Evolutionary conservation across 2,329 filamentous ascomycete genomes (phyloP), one percentile per base, ranked within the genome.

Genomic region (Monosporascus sp.): DNA sequence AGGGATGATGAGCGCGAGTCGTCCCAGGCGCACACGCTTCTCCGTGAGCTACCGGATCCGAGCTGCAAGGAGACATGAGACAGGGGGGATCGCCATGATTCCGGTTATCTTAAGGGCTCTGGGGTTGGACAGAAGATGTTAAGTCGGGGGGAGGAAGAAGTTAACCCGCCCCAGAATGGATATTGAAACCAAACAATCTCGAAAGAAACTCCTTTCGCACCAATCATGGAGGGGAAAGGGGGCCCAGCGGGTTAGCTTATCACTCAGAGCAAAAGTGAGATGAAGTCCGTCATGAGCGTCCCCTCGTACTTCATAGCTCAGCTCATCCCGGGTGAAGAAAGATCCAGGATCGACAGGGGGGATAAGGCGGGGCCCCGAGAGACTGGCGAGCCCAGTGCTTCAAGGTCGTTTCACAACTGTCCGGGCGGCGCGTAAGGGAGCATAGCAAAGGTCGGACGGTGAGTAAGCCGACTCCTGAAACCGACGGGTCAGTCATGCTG

Each of bases 151-250:
- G 24, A 49, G 54, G 52, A 26, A 41, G 22, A 43, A 27, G 37
- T 11, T 19, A 26, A 24, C 5, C 5, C 37, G 37, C n/a, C 11
- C 34, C 34, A 48, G 47, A 34, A 54, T 50, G 54, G 53, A 9
- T 36, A 31, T 52, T 52, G 58, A 64, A 65, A 65, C 63, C 61
- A 65, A 64, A 65, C 60, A 55, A 51, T 55, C 49, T 56, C 54
- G 53, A 53, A 26, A 54, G 55, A 57, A 49, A 53, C 51, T 49
- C 50, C 43, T 16, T 26, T 27, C 31, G 43, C 24, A 19, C 61
- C 59, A 64, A 59, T 62, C 51, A 59, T 6, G 38, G 17, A n/a
- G 17, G 19, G 38, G 38, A 51, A 54, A 5, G 16, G 16, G 38
- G 27, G 17, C 16, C 31, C 22, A 49, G 53, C 22, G 44, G 56